phyloP scores from a whole-genome alignment of 306 rosid genomes.

The Corylus heterophylla region DNA sequence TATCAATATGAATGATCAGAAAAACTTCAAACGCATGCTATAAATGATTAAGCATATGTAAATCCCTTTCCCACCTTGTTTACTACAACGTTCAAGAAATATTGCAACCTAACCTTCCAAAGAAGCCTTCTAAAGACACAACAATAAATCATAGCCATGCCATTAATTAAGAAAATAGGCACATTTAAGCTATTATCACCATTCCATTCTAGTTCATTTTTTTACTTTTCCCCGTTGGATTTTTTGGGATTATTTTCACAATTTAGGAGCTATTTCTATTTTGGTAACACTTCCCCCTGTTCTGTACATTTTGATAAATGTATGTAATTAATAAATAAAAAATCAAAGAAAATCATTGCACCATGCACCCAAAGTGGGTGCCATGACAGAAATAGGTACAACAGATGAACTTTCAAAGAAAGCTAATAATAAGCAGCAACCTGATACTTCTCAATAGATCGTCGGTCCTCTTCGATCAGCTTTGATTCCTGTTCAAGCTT shows the following conservation, averaged over 20 bases:
- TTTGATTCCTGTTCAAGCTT: conserved; percentile 96
- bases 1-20: not conserved
- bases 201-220: not conserved
- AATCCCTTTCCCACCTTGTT: not conserved
- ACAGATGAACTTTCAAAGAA: conserved; percentile 11
- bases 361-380: conserved; percentile 5
- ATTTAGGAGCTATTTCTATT: not conserved
- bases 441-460: conserved; percentile 91
- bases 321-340: not conserved
- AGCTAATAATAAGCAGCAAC: conserved; percentile 38
- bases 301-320: not conserved
- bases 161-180: too few relatives aligned
- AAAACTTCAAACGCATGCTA: not conserved
- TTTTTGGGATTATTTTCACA: not conserved
- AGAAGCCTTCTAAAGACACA: not conserved
- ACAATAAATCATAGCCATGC: not conserved
- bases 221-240: not conserved
- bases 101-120: conserved; percentile 5
- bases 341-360: not conserved
- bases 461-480: conserved; percentile 88
- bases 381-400: conserved; percentile 7
- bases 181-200: too few relatives aligned
- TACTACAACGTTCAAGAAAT: not conserved
- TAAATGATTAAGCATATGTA: not conserved
- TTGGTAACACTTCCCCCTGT: not conserved